phyloP scores from a whole-genome alignment of 192 early-diverging fungal species.

The Phycomyces blakesleeanus region DNA sequence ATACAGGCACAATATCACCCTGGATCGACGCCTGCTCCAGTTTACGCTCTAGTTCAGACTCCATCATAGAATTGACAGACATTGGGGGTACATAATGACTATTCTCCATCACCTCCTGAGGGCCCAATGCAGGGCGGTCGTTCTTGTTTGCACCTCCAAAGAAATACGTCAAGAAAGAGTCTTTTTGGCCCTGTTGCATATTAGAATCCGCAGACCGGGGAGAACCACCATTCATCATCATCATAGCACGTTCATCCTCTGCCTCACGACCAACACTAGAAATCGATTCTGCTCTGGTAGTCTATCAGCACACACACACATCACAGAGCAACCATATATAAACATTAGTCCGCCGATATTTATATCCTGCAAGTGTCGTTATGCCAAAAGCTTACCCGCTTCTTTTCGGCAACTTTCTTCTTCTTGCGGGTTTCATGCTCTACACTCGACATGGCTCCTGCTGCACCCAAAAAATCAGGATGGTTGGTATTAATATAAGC shows the following conservation, averaged over 20 bases:
- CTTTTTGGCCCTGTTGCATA: constrained; percentile 12
- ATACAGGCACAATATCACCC: constrained; percentile 24
- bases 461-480: constrained; percentile 79
- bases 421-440: constrained; percentile 65
- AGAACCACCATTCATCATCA: too few relatives aligned
- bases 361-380: background rate
- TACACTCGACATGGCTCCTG: constrained; percentile 67
- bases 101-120: constrained; percentile 22
- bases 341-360: too few relatives aligned
- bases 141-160: constrained; percentile 41
- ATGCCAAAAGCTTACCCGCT: constrained; percentile 7
- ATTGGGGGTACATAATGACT: constrained; percentile 25
- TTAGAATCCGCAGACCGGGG: too few relatives aligned
- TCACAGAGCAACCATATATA: background rate
- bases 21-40: constrained; percentile 37
- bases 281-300: background rate
- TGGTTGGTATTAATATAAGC: constrained; percentile 87
- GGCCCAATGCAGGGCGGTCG: constrained; percentile 33
- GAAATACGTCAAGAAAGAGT: constrained; percentile 44
- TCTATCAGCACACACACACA: background rate
- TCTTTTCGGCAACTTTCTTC: constrained; percentile 37
- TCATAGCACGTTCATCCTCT: background rate
- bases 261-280: background rate
- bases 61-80: constrained; percentile 37
- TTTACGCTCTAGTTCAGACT: constrained; percentile 32